phyloP scores from a whole-genome alignment of 1,139 yeast genomes.

The Chernovozyma sophiae-reginae region DNA sequence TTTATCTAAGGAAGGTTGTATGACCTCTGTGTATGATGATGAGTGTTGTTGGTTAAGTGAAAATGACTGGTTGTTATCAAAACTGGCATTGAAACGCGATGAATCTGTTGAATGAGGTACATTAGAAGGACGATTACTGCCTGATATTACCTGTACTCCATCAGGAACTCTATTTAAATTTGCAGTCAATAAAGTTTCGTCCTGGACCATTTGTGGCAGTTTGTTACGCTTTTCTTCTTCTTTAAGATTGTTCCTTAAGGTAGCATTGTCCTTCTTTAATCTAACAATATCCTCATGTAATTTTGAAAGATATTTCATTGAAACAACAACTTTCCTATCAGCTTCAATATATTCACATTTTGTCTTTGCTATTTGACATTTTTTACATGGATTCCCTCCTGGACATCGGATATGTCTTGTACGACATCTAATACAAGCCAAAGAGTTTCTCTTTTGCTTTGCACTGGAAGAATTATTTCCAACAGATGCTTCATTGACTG shows the following conservation, averaged over 20 bases:
- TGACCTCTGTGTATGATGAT: conserved; percentile 33
- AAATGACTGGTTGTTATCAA: conserved; percentile 2
- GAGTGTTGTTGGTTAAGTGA: neutral
- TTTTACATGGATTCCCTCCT: conserved; percentile 73
- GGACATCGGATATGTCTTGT: conserved; percentile 77
- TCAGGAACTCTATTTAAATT: neutral
- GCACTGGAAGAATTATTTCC: conserved; percentile 1
- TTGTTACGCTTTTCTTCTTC: conserved; percentile 16
- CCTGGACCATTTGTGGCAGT: neutral
- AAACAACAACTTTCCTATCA: conserved; percentile 72
- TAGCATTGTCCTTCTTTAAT: conserved; percentile 51
- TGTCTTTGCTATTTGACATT: conserved; percentile 56
- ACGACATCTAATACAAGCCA: conserved; percentile 67
- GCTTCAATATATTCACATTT: conserved; percentile 76
- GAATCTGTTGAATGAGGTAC: neutral
- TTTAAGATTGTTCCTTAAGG: conserved; percentile 44
- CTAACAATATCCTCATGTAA: conserved; percentile 65
- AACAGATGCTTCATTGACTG: neutral
- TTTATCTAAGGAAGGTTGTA: conserved; percentile 64
- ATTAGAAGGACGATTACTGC: neutral
- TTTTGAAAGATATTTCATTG: conserved; percentile 66
- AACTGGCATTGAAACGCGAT: conserved; percentile 3
- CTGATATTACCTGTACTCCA: neutral
- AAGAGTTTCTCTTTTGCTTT: conserved; percentile 29
- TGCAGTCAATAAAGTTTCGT: neutral